These are phyloP conservation scores for Erysiphe neolycopersici DNA, from an alignment of 2,329 filamentous ascomycete species.

Conservation along the genomic window DNA sequence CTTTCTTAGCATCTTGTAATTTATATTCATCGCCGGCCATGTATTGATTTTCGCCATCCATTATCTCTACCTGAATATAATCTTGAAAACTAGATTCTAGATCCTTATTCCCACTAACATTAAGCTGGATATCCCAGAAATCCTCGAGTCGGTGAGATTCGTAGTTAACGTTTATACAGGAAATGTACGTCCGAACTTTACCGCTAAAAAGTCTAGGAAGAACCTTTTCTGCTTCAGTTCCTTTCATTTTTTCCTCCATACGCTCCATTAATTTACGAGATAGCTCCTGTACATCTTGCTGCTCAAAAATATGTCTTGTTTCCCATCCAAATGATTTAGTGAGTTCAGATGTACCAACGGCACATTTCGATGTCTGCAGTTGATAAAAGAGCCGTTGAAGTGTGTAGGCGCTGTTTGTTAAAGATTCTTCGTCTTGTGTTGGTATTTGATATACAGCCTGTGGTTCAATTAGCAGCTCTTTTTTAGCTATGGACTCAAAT, in stretches of 20 bases:
- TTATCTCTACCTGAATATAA: constrained; percentile 86
- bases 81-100: constrained; percentile 86
- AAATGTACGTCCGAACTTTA: constrained; percentile 97
- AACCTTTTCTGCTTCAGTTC: constrained; percentile 69
- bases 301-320: constrained; percentile 89
- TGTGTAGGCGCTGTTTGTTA: constrained; percentile 74
- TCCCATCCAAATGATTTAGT: constrained; percentile 98
- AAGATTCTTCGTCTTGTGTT: constrained; percentile 57
- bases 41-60: constrained; percentile 97
- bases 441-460: constrained; percentile 93
- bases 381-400: constrained; percentile 87
- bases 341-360: constrained; percentile 76
- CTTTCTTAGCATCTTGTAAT: constrained; percentile 89
- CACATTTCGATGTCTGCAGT: constrained; percentile 58
- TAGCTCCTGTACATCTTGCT: constrained; percentile 93
- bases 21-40: constrained; percentile 74
- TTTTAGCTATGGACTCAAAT: not conserved
- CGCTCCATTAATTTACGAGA: constrained; percentile 93
- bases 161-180: constrained; percentile 94
- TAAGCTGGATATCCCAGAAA: constrained; percentile 97
- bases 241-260: constrained; percentile 96
- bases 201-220: constrained; percentile 81
- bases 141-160: constrained; percentile 90
- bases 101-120: constrained; percentile 81
- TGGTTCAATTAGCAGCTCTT: constrained; percentile 2